Conservation (phyloP, 108 stramenopile genomes). For the Nitzschia sp. region DNA sequence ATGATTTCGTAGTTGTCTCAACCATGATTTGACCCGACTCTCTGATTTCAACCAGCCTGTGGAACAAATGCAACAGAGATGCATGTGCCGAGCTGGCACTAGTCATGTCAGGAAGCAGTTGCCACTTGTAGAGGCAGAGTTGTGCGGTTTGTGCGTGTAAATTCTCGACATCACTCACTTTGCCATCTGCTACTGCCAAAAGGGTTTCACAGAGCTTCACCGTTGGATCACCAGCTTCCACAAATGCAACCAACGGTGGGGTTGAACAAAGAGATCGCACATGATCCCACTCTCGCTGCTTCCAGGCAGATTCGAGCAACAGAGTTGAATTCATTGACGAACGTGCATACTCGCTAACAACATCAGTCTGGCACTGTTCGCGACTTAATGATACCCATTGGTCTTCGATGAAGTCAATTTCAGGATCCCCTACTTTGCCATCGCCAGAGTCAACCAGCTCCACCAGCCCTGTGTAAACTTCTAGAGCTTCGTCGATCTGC, state of each 20-base stretch:
- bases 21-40: constrained; percentile 95
- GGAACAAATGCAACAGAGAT: constrained; percentile 80
- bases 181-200: constrained; percentile 81
- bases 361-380: constrained; percentile 83
- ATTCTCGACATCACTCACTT: constrained; percentile 83
- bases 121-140: constrained; percentile 74
- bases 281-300: constrained; percentile 82
- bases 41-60: constrained; percentile 88
- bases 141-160: constrained; percentile 85
- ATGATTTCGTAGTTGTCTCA: constrained; percentile 76
- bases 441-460: constrained; percentile 40
- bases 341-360: constrained; percentile 78
- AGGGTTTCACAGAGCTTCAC: constrained; percentile 78
- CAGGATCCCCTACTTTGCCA: constrained; percentile 50
- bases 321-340: constrained; percentile 54
- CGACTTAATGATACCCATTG: constrained; percentile 86
- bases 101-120: constrained; percentile 56
- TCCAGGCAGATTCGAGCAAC: constrained; percentile 89
- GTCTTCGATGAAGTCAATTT: constrained; percentile 88
- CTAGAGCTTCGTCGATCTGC: constrained; percentile 59
- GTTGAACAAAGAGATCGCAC: constrained; percentile 52
- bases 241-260: constrained; percentile 53
- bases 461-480: constrained; percentile 58
- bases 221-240: constrained; percentile 63
- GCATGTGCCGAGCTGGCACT: constrained; percentile 74